Conservation (phyloP, 2,329 filamentous ascomycete species). For the Colletotrichum neosansevieriae region DNA sequence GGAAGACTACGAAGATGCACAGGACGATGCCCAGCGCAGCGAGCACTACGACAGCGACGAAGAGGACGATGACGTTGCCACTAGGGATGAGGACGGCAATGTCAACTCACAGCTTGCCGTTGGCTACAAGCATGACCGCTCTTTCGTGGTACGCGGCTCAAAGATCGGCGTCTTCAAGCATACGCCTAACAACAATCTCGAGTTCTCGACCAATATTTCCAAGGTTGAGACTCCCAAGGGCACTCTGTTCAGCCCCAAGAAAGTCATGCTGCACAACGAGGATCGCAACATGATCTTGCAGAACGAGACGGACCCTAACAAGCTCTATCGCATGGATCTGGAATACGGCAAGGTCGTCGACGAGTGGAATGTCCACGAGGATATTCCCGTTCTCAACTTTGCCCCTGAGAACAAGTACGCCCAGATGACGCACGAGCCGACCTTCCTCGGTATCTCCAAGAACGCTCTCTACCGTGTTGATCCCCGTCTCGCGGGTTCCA, state of each 20-base stretch:
- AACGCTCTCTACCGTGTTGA: conserved; percentile 96
- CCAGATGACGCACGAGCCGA: conserved; percentile 95
- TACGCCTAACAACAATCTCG: conserved; percentile 88
- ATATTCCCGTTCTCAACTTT: conserved; percentile 92
- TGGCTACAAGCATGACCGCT: conserved; percentile 96
- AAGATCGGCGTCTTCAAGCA: conserved; percentile 99
- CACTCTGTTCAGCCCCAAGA: conserved; percentile 91
- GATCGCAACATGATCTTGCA: conserved; percentile 92
- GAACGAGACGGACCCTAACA: conserved; percentile 85
- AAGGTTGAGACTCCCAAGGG: conserved; percentile 92
- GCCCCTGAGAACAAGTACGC: conserved; percentile 98
- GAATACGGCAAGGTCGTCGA: conserved; percentile 98
- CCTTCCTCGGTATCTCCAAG: conserved; percentile 91
- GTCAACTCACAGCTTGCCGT: conserved; percentile 95
- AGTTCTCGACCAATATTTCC: conserved; percentile 97
- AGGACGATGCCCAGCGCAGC: conserved; percentile 74
- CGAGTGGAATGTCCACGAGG: conserved; percentile 98
- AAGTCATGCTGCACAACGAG: conserved; percentile 95
- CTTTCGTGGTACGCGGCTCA: conserved; percentile 95
- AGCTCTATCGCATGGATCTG: conserved; percentile 95
- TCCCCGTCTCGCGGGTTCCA: conserved; percentile 88
- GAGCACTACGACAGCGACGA: conserved; percentile 79
- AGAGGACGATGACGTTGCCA: conserved; percentile 81
- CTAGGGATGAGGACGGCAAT: conserved; percentile 79
- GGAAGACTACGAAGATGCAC: conserved; percentile 68